Base-by-base conservation (phyloP, 2,329 filamentous ascomycete genomes). In the Sclerotinia subarctica region DNA sequence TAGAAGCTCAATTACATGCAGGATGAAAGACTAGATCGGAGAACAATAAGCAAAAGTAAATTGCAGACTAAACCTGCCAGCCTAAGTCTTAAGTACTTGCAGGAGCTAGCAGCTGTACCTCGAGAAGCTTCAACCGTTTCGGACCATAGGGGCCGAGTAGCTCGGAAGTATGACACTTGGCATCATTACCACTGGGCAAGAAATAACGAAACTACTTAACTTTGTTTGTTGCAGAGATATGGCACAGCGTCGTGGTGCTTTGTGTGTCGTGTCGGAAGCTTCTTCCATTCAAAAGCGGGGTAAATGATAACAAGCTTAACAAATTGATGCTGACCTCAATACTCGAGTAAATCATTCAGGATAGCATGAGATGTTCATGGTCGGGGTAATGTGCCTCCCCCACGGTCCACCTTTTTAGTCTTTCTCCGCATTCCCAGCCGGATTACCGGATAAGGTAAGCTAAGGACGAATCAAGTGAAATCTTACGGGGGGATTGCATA, bases 391-490 rank as follows among this genome's bases (percentile, higher is more conserved):
- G 29, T 24, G 44, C 5, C 32, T 51, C 21, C 46, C 44, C 44
- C 44, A 49, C 58, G 58, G 7, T 5, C 59, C 46, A 51, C 8
- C 29, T 26, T 60, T 60, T 38, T 51, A 49, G 29, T 51, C 21
- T 13, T 62, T 63, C 59, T 63, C 59, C 59, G 46, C 59, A 51
- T 26, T 24, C 47, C 24, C 17, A 51, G 24, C 29, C 59, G 59
- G 46, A 63, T 21, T 26, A 24, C 46, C n/a, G 46, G 59, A 62
- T 51, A 19, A 51, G 7, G 59, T 29, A 38, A 62, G 19, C 29
- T 32, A n/a, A 35, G 29, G 15, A 35, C n/a, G 24, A 62, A 49
- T 15, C 10, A 35, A 19, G n/a, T 49, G 19, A 32, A 19, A 35
- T 62, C 7, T 32, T 35, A 13, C 21, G 46, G 8, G 11, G 44